Base-by-base conservation (phyloP, 164 flowering plant genomes). In the Santalum album region DNA sequence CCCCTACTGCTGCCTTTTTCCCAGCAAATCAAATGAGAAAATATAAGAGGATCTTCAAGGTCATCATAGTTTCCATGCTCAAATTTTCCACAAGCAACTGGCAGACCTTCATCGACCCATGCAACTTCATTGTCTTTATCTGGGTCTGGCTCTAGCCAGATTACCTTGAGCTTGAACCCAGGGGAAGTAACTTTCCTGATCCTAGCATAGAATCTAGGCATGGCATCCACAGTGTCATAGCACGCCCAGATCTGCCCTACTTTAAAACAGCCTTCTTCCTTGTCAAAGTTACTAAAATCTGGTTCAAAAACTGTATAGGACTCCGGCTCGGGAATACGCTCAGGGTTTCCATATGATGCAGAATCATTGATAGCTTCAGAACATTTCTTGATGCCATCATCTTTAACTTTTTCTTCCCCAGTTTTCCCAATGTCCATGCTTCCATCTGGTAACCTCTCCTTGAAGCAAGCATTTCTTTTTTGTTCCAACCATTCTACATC, bases 191-290 rank as follows among this genome's bases (percentile, higher is more conserved):
- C 74, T 52, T 70, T 79, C 59, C 42, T 75, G 43, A 92, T 74
- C 35, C 51, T 65, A 51, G 85, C 95, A 76, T 89, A 92, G 65
- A 67, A 87, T 63, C 99, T 75, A n/a, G 99, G 99, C 97, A 89
- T 83, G 32, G 78, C 88, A 77, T 76, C 88, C 20, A 46, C 1
- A 25, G 63, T 58, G 69, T 89, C 99, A 77, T 82, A 92, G 36
- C 65, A 23, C 49, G 96, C 95, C 99, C 99, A 92, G 3, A 77
- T 57, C 71, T 92, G 97, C 25, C 83, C 91, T 6, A 40, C 62
- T 29, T 24, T 22, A 68, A 92, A 85, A 47, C 70, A 58, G 2
- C 57, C 65, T 55, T 65, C 75, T 42, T 58, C 53, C 68, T 65
- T 64, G 25, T 85, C 96, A 50, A 92, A 92, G 58, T 80, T 78